Evolutionary conservation across 2,329 filamentous ascomycete species (phyloP), one percentile per base, ranked within the genome.

Genomic region (Pyricularia pennisetigena): DNA sequence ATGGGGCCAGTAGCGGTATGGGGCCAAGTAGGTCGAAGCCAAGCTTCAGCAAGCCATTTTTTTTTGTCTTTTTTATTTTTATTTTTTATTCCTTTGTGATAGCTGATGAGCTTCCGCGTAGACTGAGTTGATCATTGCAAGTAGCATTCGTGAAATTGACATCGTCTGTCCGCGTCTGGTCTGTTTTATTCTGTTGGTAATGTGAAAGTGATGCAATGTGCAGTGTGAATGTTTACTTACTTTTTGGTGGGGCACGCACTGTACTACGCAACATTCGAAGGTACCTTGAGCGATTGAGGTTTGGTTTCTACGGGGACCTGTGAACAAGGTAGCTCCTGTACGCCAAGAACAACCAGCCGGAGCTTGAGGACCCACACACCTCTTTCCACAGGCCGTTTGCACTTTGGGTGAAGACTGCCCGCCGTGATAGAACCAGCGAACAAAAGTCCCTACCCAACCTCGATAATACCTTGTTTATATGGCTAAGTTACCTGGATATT

Each of bases 301-400:
- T 73, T 70, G 73, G 73, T 74, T 73, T 70, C 72, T 71, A 71
- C 68, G 68, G 73, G 65, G 72, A 74, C 68, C 59, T 57, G 12
- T 14, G 20, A 12, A 20, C n/a, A 63, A 62, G 59, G 29, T 10
- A 62, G 57, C 57, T 61, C 57, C 57, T 61, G 57, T 23, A 61
- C 7, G 57, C 57, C 57, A 61, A 61, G 57, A 12, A 49, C 41
- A n/a, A 20, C 16, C 20, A 20, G 16, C 4, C 41, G 41, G 41
- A 49, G 3, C 41, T 49, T n/a, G 20, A 49, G 41, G 41, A 49
- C 16, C 41, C 41, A 49, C 41, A 49, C 41, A 7, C 9, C 41
- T 5, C 41, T 20, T n/a, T 49, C 41, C 20, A 49, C 41, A 49
- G 20, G 41, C 41, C 5, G 20, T 49, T 49, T 49, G 41, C 32